phyloP scores from a whole-genome alignment of 1,139 yeast species.

The Geotrichum restrictum region DNA sequence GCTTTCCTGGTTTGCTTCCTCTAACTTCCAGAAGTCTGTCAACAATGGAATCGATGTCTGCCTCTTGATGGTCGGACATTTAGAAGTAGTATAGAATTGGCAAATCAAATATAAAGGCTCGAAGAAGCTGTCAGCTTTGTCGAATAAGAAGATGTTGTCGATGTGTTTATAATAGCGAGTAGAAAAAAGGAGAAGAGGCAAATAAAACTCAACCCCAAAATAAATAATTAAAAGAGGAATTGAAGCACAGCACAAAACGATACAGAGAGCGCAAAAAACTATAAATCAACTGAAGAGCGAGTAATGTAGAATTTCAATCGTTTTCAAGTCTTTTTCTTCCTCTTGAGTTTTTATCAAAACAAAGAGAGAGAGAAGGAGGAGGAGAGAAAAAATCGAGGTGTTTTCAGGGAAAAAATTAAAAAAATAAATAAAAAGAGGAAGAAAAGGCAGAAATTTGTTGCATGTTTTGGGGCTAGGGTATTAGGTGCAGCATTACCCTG shows the following conservation, averaged over 20 bases:
- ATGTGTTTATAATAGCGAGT: background rate
- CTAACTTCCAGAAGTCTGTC: constrained; percentile 95
- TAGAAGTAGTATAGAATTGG: background rate
- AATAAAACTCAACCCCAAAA: constrained; percentile 2
- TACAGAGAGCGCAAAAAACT: too few relatives aligned
- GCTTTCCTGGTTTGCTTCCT: constrained; percentile 97
- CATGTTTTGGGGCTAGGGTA: too few relatives aligned
- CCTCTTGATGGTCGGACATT: constrained; percentile 70
- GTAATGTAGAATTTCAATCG: too few relatives aligned
- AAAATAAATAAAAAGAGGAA: constrained; percentile 2
- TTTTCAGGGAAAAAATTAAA: background rate
- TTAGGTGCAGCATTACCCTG: too few relatives aligned
- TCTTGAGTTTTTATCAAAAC: too few relatives aligned
- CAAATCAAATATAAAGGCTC: background rate
- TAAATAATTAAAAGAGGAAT: constrained; percentile 1
- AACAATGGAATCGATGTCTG: constrained; percentile 94
- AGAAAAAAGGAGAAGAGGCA: background rate
- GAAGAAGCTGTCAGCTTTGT: background rate
- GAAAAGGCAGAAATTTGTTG: background rate
- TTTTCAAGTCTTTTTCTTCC: too few relatives aligned
- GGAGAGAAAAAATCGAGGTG: background rate
- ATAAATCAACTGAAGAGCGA: too few relatives aligned
- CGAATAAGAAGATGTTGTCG: background rate
- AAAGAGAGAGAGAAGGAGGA: background rate
- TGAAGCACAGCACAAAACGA: background rate